Evolutionary conservation across 768 basidiomycete species (phyloP).

Genomic region (Sporobolomyces roseus): DNA sequence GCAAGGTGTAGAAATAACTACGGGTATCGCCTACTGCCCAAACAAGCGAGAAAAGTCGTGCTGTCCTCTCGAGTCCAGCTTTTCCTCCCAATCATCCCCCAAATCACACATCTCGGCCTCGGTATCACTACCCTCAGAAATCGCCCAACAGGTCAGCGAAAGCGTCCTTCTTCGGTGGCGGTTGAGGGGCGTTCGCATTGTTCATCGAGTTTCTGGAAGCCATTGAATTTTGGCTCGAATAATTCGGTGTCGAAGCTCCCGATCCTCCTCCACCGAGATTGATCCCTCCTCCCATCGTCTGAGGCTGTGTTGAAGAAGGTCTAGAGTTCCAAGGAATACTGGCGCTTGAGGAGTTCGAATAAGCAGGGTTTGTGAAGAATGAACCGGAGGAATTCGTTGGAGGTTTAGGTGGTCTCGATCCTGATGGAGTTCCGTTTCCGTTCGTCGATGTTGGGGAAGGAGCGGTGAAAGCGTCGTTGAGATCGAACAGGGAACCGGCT

Average conservation of each 20-base stretch:
- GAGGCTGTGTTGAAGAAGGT: slow-evolving; percentile 11
- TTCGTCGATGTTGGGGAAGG: slow-evolving; percentile 1
- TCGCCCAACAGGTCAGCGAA: slow-evolving; percentile 51
- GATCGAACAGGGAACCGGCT: slow-evolving; percentile 31
- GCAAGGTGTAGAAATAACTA: too few relatives aligned
- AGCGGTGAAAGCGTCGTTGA: slow-evolving; percentile 30
- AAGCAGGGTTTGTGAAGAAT: slow-evolving; percentile 36
- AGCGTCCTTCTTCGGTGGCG: slow-evolving; percentile 47
- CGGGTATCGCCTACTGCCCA: too few relatives aligned
- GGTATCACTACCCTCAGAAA: slow-evolving; percentile 20
- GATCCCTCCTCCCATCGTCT: slow-evolving; percentile 8
- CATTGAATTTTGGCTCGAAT: neutral
- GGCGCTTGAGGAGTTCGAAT: neutral
- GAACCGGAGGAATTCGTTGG: neutral
- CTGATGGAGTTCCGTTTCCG: neutral
- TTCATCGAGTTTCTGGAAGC: neutral
- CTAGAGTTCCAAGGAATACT: slow-evolving; percentile 14
- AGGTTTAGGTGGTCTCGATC: neutral
- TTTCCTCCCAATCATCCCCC: neutral
- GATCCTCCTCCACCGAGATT: slow-evolving; percentile 15
- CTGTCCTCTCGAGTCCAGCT: too few relatives aligned
- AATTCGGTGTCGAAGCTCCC: neutral
- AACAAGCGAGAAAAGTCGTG: too few relatives aligned
- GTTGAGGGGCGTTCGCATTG: slow-evolving; percentile 12
- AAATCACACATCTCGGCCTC: neutral